Percentiles rank a stretch among this genome's conserved stretches.
Evolutionary conservation across 2,329 filamentous ascomycete genomes (phyloP).

Genomic region (Emergomyces orientalis): DNA sequence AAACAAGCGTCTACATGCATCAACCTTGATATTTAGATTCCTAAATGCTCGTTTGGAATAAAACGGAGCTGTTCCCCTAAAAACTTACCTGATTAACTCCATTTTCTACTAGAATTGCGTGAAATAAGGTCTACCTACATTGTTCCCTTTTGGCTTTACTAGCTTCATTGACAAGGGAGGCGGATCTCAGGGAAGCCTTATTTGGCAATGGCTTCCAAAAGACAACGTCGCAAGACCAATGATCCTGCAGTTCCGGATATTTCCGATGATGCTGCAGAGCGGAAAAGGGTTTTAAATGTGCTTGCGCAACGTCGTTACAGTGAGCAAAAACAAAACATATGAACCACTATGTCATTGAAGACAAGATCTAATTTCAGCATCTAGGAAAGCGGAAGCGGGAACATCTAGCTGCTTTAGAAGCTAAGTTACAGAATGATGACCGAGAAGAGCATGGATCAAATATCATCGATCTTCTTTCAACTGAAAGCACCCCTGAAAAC

Average conservation of each 20-base stretch:
- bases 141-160: not conserved
- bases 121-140: not conserved
- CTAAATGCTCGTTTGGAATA: not conserved
- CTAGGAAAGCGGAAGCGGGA: constrained; percentile 21
- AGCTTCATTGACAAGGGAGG: not conserved
- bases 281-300: constrained; percentile 47
- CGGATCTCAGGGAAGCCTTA: not conserved
- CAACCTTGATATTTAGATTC: not conserved
- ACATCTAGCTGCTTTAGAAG: constrained; percentile 22
- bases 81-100: not conserved
- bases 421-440: constrained; percentile 10
- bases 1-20: not conserved
- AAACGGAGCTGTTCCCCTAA: not conserved
- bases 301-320: constrained; percentile 46
- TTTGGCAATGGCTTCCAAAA: constrained; percentile 8
- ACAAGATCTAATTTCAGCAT: not conserved
- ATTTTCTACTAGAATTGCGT: not conserved
- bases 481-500: not conserved
- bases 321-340: constrained; percentile 18
- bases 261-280: constrained; percentile 43
- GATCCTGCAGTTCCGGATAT: constrained; percentile 40
- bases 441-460: not conserved
- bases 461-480: not conserved
- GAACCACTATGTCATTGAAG: not conserved
- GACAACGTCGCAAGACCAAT: constrained; percentile 15